Conservation (phyloP, 2,329 filamentous ascomycete species). For the Aspergillus cejpii region DNA sequence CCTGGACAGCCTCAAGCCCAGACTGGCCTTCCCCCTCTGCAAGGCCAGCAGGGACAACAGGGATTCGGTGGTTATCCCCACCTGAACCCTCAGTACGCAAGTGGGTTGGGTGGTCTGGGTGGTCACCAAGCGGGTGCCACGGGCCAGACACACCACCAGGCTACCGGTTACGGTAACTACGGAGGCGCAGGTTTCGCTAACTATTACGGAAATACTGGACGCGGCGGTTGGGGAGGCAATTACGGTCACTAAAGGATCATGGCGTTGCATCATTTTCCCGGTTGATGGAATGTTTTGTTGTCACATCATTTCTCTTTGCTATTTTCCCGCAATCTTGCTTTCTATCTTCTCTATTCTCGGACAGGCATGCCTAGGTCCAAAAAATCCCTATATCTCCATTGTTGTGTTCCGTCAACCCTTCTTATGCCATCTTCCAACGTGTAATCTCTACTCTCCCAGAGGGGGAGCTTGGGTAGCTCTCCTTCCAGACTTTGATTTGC, state of each 20-base stretch:
- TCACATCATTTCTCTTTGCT: constrained; percentile 4
- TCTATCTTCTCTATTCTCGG: constrained; percentile 9
- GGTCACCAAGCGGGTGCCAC: constrained; percentile 37
- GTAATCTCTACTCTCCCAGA: constrained; percentile 37
- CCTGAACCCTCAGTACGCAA: constrained; percentile 49
- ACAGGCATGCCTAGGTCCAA: constrained; percentile 3
- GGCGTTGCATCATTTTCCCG: constrained; percentile 21
- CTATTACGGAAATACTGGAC: constrained; percentile 41
- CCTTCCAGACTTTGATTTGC: constrained; percentile 20
- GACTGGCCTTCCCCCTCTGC: constrained; percentile 49
- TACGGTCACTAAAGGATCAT: constrained; percentile 40
- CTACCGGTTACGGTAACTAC: constrained; percentile 40
- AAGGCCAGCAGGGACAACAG: constrained; percentile 49
- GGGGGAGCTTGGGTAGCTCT: constrained; percentile 36
- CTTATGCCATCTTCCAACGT: constrained; percentile 29
- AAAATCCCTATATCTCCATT: constrained; percentile 15
- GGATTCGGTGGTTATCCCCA: constrained; percentile 53
- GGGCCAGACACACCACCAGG: constrained; percentile 38
- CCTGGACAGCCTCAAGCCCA: constrained; percentile 47
- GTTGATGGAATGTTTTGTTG: constrained; percentile 20
- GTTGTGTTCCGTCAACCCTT: constrained; percentile 15
- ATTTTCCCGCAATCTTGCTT: constrained; percentile 3
- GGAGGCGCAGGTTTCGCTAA: constrained; percentile 38
- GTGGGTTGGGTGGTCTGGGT: constrained; percentile 40
- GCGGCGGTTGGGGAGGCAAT: constrained; percentile 44